Evolutionary conservation across 805 yeast species (phyloP).

Genomic region (Zygotorulaspora danielsina): DNA sequence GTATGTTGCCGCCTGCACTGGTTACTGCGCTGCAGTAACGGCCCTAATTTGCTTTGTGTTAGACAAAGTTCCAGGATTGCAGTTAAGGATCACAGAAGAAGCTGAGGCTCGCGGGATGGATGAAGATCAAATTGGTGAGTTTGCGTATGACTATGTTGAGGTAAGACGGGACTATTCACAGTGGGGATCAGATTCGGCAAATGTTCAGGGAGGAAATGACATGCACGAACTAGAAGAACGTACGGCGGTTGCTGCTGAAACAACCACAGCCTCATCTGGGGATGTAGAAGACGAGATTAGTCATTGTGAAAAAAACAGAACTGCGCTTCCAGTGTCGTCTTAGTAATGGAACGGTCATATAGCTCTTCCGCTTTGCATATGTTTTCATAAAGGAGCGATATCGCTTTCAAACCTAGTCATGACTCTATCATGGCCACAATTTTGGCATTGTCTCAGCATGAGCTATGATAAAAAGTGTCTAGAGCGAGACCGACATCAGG

Average conservation of each 20-base stretch:
- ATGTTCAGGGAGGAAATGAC: slow-evolving; percentile 6
- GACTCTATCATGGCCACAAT: too few relatives aligned
- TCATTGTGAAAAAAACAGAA: slow-evolving; percentile 3
- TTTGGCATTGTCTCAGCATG: too few relatives aligned
- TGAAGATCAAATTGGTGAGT: slow-evolving; percentile 96
- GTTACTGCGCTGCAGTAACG: slow-evolving; percentile 73
- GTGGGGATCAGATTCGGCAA: slow-evolving; percentile 37
- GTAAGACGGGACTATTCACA: slow-evolving; percentile 82
- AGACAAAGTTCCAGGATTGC: slow-evolving; percentile 74
- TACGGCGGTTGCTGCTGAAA: slow-evolving; percentile 7
- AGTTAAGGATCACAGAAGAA: slow-evolving; percentile 73
- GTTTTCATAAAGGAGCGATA: too few relatives aligned
- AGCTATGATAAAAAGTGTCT: too few relatives aligned
- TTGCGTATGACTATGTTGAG: slow-evolving; percentile 97
- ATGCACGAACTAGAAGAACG: background rate
- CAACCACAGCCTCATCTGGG: slow-evolving; percentile 8
- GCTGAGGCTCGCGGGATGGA: slow-evolving; percentile 90
- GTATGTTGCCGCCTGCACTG: slow-evolving; percentile 68
- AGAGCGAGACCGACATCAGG: too few relatives aligned
- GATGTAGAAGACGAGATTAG: slow-evolving; percentile 6
- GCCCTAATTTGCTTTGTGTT: slow-evolving; percentile 69
- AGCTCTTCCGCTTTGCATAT: too few relatives aligned
- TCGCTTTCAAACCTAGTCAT: too few relatives aligned
- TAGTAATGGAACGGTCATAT: too few relatives aligned
- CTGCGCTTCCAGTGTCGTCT: background rate